phyloP scores from a whole-genome alignment of 192 early-diverging fungal genomes.

The Linnemannia hyalina region DNA sequence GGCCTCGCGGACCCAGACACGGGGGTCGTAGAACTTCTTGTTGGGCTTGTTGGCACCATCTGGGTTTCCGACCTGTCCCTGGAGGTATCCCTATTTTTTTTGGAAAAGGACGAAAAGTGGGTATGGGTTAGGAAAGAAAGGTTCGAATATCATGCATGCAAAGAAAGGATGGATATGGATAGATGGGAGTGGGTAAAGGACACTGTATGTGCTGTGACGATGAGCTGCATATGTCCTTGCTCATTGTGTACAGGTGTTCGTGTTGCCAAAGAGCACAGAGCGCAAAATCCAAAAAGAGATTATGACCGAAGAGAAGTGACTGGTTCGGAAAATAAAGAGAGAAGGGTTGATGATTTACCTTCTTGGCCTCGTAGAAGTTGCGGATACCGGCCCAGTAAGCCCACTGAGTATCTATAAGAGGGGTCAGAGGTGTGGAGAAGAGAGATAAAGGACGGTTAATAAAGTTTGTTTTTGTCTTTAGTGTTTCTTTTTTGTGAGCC shows the following conservation, averaged over 20 bases:
- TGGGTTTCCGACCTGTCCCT: constrained; percentile 93
- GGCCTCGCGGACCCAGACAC: constrained; percentile 88
- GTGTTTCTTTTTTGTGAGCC: neutral
- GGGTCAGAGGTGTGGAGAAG: neutral
- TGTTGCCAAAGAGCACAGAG: no score
- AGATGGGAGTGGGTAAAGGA: neutral
- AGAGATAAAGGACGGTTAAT: constrained; percentile 11
- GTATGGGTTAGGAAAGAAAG: neutral
- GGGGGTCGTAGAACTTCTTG: constrained; percentile 98
- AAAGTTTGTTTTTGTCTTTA: neutral
- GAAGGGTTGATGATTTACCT: constrained; percentile 6
- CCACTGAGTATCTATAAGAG: constrained; percentile 83
- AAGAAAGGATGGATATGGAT: neutral
- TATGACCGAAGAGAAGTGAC: no score
- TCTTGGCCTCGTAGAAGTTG: constrained; percentile 66
- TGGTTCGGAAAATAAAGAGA: neutral
- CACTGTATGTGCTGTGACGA: neutral
- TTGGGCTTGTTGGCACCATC: constrained; percentile 95
- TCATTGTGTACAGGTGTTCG: neutral
- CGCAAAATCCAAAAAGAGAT: no score
- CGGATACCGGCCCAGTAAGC: constrained; percentile 91
- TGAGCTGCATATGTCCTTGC: neutral
- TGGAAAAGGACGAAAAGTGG: neutral
- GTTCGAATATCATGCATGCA: neutral
- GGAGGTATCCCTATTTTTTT: constrained; percentile 82